Base-by-base conservation (phyloP, 768 basidiomycete species). In the Hortiboletus flavorubellus region DNA sequence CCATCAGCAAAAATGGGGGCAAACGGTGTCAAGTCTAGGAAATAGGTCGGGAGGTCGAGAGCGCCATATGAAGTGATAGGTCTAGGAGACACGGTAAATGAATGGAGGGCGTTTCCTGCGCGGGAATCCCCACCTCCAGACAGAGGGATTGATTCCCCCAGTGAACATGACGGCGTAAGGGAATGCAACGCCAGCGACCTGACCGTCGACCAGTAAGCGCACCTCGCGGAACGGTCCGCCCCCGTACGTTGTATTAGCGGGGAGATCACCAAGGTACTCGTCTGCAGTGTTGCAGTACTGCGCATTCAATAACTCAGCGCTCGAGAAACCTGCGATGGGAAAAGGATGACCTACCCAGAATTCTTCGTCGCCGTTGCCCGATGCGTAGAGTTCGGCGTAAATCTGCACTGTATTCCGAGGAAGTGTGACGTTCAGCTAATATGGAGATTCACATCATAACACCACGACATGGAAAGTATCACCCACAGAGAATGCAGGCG, bases 11-110 rank as follows among this genome's bases (percentile, higher is more conserved):
- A 76, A 18, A 84, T 63, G 7, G 87, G 87, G 1, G 86, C 78
- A 66, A 91, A 91, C 1, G 89, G 87, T 8, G 89, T 90, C 49
- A 90, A 68, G 68, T 91, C 90, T 18, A 91, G 59, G 67, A 84
- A 84, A 68, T 91, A 91, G 2, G 85, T 88, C 2, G 90, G 89
- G 12, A 89, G 76, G 61, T 91, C 88, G 26, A 90, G 72, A 4
- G 87, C 87, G 10, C 88, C 86, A 55, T 89, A 91, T 1, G 89
- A 81, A 1, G 86, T 78, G 66, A 91, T 89, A 1, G 89, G 89
- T 46, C 86, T 84, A 46, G 15, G 26, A 53, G 18, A 38, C 9
- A 26, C 3, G 21, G 53, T 52, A 31, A 48, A 30, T 26, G 21
- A 23, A 26, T 16, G 33, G 3, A 49, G 8, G 16, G 30, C 10